Evolutionary conservation across 139 green algal genomes (phyloP).

Genomic region (Tetraselmis striata): DNA sequence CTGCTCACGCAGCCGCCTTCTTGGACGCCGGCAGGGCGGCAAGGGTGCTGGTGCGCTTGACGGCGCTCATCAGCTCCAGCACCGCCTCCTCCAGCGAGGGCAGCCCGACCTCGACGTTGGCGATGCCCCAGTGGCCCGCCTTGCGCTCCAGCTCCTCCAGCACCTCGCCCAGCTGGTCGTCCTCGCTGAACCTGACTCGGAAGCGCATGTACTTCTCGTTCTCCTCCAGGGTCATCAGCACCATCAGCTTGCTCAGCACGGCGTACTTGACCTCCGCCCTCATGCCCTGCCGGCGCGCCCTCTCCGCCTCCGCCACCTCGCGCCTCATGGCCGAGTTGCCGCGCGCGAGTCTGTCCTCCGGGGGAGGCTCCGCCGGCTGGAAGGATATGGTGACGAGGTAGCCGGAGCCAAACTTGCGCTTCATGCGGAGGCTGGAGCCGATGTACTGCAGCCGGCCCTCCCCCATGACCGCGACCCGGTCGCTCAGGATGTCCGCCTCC

Average conservation of each 20-base stretch:
- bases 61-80: not conserved
- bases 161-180: not conserved
- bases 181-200: not conserved
- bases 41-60: too few species aligned
- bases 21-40: too few species aligned
- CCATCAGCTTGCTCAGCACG: not conserved
- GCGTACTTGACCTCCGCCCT: not conserved
- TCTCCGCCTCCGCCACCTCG: not conserved
- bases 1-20: too few species aligned
- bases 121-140: not conserved
- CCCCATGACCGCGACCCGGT: conserved; percentile 41
- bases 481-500: conserved; percentile 44
- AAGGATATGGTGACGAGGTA: conserved; percentile 1
- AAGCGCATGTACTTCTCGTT: not conserved
- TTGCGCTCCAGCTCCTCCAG: not conserved
- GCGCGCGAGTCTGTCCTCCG: too few species aligned
- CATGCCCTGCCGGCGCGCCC: not conserved
- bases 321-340: too few species aligned
- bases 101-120: conserved; percentile 6
- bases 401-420: conserved; percentile 29
- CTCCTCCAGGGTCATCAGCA: not conserved
- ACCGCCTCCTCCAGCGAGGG: conserved; percentile 20
- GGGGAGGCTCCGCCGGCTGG: not conserved
- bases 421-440: conserved; percentile 40
- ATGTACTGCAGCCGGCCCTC: conserved; percentile 32